Base-by-base conservation (phyloP, 306 rosid species). In the Datisca glomerata region DNA sequence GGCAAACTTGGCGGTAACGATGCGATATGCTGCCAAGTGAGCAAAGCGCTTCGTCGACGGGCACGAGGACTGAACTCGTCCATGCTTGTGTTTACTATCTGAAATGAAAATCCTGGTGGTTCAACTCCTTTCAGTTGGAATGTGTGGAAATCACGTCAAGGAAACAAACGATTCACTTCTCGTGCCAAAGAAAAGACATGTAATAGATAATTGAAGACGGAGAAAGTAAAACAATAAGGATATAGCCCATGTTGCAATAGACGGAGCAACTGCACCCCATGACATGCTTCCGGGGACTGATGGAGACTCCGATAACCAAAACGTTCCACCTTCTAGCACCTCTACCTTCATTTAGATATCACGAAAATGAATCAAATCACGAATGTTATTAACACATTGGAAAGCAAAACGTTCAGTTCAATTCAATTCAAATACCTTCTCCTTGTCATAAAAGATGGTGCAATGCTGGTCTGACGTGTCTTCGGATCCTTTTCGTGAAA, bases 21-120 rank as follows among this genome's bases (percentile, higher is more conserved):
- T 60, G 98, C 98, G 35, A 91, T 84, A 69, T 91, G 98, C 74
- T 91, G 98, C 98, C 98, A 91, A 18, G 96, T 91, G 41, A 91
- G 98, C 56, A 91, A 66, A 54, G 98, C 96, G 71, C 98, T 84
- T 33, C 96, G 79, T 45, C 98, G 64, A 28, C 94, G 95, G 4
- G 96, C 85, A 44, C 96, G 98, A 41, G 94, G 76, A 57, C 84
- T 75, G 68, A 73, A 50, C 53, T 73, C 80, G 32, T 91, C 98
- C 81, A 91, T 91, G 71, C 71, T 75, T 34, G 98, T 84, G 53
- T 84, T 91, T 35, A 91, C 98, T 62, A 91, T 78, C 80, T 91
- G 86, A 44, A 84, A 91, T 14, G 96, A 78, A 64, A 91, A 91
- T 15, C 96, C 94, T 1, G 98, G 96, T 32, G 92, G 94, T 68